Conservation (phyloP, 129 eudicot genomes). For the Mikania micrantha region DNA sequence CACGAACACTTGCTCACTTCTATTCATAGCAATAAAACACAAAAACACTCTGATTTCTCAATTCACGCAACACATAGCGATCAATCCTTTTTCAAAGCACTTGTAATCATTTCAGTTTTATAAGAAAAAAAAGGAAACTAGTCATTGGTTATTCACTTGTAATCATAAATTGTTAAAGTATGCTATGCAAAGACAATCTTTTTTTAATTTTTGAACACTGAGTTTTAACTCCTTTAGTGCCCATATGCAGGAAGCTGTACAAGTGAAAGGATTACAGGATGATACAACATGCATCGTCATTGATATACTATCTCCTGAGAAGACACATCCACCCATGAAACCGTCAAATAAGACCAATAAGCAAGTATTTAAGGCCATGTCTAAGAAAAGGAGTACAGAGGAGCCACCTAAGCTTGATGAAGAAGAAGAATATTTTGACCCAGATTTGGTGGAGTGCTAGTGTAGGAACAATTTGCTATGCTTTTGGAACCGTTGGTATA, state of each 20-base stretch:
- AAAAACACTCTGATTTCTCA: no score
- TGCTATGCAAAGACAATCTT: neutral
- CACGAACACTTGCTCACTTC: no score
- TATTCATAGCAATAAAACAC: no score
- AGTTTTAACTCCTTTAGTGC: conserved; percentile 1
- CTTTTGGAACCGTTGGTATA: conserved; percentile 71
- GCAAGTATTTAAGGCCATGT: conserved; percentile 77
- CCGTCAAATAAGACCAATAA: conserved; percentile 74
- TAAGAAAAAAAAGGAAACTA: no score
- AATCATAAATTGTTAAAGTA: conserved; percentile 84
- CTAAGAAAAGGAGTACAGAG: conserved; percentile 61
- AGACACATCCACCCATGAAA: conserved; percentile 43
- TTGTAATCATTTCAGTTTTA: no score
- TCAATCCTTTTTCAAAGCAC: no score
- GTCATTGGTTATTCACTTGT: no score
- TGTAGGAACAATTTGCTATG: conserved; percentile 92
- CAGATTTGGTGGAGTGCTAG: conserved; percentile 72
- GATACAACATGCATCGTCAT: conserved; percentile 97
- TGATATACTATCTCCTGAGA: conserved; percentile 70
- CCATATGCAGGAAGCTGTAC: conserved; percentile 68
- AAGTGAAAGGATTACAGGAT: conserved; percentile 78
- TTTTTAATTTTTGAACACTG: neutral
- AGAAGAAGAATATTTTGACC: conserved; percentile 53
- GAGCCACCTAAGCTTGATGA: conserved; percentile 43
- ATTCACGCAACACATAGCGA: no score